These are phyloP conservation scores for Macaranga tanarius DNA, from an alignment of 441 rosid species.

Conservation along the genomic window DNA sequence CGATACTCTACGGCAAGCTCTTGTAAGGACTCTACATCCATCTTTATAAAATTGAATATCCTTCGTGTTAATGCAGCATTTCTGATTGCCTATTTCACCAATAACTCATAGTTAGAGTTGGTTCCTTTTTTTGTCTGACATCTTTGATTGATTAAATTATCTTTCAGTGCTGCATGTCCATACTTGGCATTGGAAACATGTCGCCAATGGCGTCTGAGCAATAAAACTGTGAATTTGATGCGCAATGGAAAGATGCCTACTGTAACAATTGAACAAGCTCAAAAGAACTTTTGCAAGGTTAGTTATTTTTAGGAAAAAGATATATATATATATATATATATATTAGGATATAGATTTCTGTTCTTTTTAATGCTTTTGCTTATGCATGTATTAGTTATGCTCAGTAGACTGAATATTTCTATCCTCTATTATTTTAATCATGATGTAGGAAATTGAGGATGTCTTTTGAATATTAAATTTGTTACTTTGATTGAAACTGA, in stretches of 20 bases:
- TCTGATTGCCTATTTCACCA: too few species aligned
- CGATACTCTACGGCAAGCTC: too few species aligned
- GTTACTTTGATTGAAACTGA: neutral
- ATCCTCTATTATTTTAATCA: neutral
- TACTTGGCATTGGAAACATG: slow-evolving; percentile 95
- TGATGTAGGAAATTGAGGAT: neutral
- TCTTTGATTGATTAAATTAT: slow-evolving; percentile 25
- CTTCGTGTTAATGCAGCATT: too few species aligned
- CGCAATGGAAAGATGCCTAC: slow-evolving; percentile 97
- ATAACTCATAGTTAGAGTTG: neutral
- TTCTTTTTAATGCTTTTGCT: slow-evolving; percentile 1
- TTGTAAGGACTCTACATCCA: too few species aligned
- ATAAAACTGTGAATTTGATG: slow-evolving; percentile 90
- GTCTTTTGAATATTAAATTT: neutral
- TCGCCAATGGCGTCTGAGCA: slow-evolving; percentile 98
- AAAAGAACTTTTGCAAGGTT: slow-evolving; percentile 86
- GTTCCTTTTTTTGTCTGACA: slow-evolving; percentile 10
- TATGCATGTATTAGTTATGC: neutral
- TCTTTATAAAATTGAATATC: too few species aligned
- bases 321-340: neutral
- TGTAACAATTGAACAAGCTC: slow-evolving; percentile 98
- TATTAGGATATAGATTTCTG: neutral
- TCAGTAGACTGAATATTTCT: neutral
- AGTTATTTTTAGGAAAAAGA: slow-evolving; percentile 21
- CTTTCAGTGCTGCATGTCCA: slow-evolving; percentile 89